Evolutionary conservation across 108 stramenopile genomes (phyloP), one percentile per base, ranked within the genome.

Genomic region (Stephanodiscus minutulus): DNA sequence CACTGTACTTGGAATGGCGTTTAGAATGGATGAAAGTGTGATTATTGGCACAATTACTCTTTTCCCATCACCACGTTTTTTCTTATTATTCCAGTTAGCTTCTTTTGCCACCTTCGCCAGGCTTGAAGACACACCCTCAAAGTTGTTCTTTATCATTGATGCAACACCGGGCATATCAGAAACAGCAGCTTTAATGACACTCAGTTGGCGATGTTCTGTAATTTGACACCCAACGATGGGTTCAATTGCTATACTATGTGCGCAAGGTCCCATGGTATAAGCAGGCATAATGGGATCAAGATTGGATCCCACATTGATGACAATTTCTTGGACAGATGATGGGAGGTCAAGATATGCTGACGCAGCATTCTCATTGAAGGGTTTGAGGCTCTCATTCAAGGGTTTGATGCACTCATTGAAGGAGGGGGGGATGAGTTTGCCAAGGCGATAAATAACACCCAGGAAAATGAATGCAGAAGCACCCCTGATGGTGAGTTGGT

Each of bases 281-380:
- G 55, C 55, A 47, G 60, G 60, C 41, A 71, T 22, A 28, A 71
- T 71, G 25, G 70, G 70, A 61, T 62, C 46, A 31, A 62, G 35
- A 22, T 62, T 62, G 46, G 60, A 47, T 62, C 70, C 70, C 41
- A 71, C 35, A 47, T 71, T 71, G 18, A 71, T 43, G 43, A 61
- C 36, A 9, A 71, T 35, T 31, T 39, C 48, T 29, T 41, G 33
- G 52, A 31, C 33, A 8, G 56, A 47, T 33, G 25, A 24, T 24
- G 64, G 64, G 64, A 48, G 20, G 18, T 65, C 33, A 21, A 66
- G 52, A 17, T 39, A 53, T 53, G 5, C 52, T 53, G 35, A 36
- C 35, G 35, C 35, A 7, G 35, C 35, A 3, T 36, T 36, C 35
- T 36, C 35, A 36, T 36, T 36, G 35, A 36, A 7, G 35, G 7